Evolutionary conservation across 2,329 filamentous ascomycete species (phyloP).

Genomic region (Byssochlamys sp.): DNA sequence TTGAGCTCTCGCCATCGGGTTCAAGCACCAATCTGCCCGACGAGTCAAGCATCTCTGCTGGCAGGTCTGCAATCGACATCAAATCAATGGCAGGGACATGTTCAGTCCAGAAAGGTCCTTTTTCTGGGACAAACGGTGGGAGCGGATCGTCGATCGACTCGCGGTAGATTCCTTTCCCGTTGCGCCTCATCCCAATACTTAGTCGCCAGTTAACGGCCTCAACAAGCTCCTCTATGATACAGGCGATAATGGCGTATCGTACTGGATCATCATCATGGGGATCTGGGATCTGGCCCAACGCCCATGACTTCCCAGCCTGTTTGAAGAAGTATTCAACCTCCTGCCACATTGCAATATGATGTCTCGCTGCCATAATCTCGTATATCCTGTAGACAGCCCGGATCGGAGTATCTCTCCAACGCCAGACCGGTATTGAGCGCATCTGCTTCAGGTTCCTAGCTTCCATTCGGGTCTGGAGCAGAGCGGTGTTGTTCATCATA

Average conservation of each 20-base stretch:
- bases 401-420: slow-evolving; percentile 15
- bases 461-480: slow-evolving; percentile 5
- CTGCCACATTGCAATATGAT: slow-evolving; percentile 10
- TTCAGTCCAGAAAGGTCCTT: slow-evolving; percentile 12
- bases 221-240: slow-evolving; percentile 15
- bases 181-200: slow-evolving; percentile 12
- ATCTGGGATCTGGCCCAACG: slow-evolving; percentile 14
- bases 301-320: slow-evolving; percentile 12
- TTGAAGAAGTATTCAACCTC: slow-evolving; percentile 21
- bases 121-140: slow-evolving; percentile 8
- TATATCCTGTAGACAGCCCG: slow-evolving; percentile 19
- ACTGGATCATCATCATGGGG: slow-evolving; percentile 17
- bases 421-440: slow-evolving; percentile 6
- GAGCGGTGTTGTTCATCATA: slow-evolving; percentile 4
- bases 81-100: slow-evolving; percentile 7
- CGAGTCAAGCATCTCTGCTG: slow-evolving; percentile 4
- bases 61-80: slow-evolving; percentile 1
- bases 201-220: slow-evolving; percentile 19
- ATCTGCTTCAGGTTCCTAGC: slow-evolving; percentile 2
- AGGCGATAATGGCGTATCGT: slow-evolving; percentile 20
- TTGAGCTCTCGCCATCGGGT: slow-evolving; percentile 7
- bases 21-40: slow-evolving; percentile 9
- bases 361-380: slow-evolving; percentile 13
- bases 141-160: slow-evolving; percentile 9
- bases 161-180: slow-evolving; percentile 5